Evolutionary conservation across 75 land plant species (phyloP).

Genomic region (Pinus taeda): DNA sequence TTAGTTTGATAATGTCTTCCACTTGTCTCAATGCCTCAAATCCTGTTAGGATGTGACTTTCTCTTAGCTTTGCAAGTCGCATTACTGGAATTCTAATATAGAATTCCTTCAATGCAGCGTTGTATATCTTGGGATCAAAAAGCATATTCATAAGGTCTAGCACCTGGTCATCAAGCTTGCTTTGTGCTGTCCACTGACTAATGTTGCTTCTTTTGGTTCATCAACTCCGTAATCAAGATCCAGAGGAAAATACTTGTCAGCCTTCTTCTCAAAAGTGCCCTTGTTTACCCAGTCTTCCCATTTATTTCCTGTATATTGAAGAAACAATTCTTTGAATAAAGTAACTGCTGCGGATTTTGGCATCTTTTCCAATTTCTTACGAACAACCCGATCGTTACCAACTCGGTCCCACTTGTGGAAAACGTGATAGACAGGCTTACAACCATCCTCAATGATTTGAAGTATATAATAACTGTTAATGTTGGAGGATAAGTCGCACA

Average conservation of each 20-base stretch:
- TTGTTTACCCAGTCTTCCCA: too few relatives aligned
- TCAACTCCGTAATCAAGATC: conserved; percentile 96
- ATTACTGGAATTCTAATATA: too few relatives aligned
- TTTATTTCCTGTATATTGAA: too few relatives aligned
- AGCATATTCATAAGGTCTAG: conserved; percentile 78
- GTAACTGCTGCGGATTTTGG: conserved; percentile 61
- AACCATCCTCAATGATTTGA: too few relatives aligned
- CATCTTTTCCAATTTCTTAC: conserved; percentile 71
- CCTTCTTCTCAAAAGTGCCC: conserved; percentile 81
- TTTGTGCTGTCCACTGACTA: conserved; percentile 21
- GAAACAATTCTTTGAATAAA: too few relatives aligned
- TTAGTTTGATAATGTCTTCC: too few relatives aligned
- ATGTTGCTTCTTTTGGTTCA: conserved; percentile 38
- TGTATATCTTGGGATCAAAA: conserved; percentile 92
- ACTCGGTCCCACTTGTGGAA: conserved; percentile 98
- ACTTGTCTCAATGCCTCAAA: too few relatives aligned
- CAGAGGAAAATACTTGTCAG: conserved; percentile 81
- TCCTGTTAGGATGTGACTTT: too few relatives aligned
- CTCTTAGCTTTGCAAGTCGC: too few relatives aligned
- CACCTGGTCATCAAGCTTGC: conserved; percentile 65
- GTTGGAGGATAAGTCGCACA: too few relatives aligned
- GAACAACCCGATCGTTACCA: conserved; percentile 80
- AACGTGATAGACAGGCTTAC: conserved; percentile 58
- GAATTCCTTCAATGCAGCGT: too few relatives aligned
- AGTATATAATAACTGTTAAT: too few relatives aligned